Evolutionary conservation across 2,329 filamentous ascomycete species (phyloP), one percentile per base, ranked within the genome.

Genomic region (Aureobasidium musti): DNA sequence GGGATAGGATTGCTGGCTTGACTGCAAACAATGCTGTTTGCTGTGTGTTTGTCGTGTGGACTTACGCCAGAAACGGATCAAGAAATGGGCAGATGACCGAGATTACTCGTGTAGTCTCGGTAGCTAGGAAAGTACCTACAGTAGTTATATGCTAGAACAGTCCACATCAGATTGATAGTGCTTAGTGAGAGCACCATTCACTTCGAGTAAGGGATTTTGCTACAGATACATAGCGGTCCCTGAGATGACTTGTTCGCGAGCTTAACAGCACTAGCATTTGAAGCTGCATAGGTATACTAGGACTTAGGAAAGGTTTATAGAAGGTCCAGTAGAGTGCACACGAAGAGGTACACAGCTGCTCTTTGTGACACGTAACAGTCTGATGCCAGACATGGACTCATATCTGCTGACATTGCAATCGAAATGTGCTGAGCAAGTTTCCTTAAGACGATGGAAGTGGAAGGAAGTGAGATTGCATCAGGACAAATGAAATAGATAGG

Each of bases 11-110:
- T 19, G 8, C 11, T 17, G 37, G 33, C 33, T 26, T 21, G n/a
- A 54, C 33, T 39, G 52, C n/a, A 26, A 56, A 21, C 52, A 39
- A 19, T 56, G 50, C n/a, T 30, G 50, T 54, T 54, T 54, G 50
- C 50, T n/a, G 5, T 7, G 6, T 35, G 33, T 56, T 56, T 56
- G 52, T 26, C 52, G n/a, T 26, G 21, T 39, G 19, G 2, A 26
- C 6, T 14, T 23, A 47, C 5, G 21, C n/a, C 23, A 52, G 28
- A 35, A 30, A 8, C 6, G 7, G 13, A 10, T 2, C 21, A 14
- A 21, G 13, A 4, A 30, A 53, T 21, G 50, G 50, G 8, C 10
- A 53, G 23, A 13, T 17, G 50, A 53, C 17, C 14, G 50, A 13
- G n/a, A n/a, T 10, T 23, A 53, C 1, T 35, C 11, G 5, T 4